Evolutionary conservation across 805 yeast species (phyloP).

Genomic region (Metschnikowia rubicola): DNA sequence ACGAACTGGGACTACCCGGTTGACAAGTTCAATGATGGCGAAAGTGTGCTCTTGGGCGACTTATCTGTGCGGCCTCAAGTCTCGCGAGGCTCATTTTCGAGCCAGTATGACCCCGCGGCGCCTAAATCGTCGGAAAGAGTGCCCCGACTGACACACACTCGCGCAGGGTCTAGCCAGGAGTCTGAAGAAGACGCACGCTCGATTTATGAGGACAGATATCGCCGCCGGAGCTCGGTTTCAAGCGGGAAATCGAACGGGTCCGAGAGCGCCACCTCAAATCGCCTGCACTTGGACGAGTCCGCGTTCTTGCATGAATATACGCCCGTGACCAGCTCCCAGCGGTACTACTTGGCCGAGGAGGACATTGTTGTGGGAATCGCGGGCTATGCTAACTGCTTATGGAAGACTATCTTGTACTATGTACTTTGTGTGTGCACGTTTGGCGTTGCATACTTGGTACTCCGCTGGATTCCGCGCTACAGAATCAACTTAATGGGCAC

Average conservation of each 20-base stretch:
- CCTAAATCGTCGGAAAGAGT: constrained; percentile 7
- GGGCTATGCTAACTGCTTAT: constrained; percentile 62
- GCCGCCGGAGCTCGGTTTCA: constrained; percentile 21
- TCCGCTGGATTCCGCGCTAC: constrained; percentile 85
- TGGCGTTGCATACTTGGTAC: constrained; percentile 69
- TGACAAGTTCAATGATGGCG: constrained; percentile 36
- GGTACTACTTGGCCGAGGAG: constrained; percentile 92
- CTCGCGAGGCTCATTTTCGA: constrained; percentile 3
- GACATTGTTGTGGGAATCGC: constrained; percentile 94
- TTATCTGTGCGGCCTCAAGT: constrained; percentile 8
- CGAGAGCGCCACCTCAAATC: constrained; percentile 6
- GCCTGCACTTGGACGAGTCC: constrained; percentile 5
- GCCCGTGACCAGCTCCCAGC: constrained; percentile 55
- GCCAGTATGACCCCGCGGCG: constrained; percentile 6
- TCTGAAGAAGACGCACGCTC: constrained; percentile 13
- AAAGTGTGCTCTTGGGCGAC: constrained; percentile 1
- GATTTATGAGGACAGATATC: constrained; percentile 23
- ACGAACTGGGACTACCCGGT: constrained; percentile 70
- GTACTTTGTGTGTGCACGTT: constrained; percentile 53
- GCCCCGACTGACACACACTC: constrained; percentile 11
- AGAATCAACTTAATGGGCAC: constrained; percentile 65
- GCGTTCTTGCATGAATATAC: constrained; percentile 12
- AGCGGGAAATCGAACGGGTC: constrained; percentile 6
- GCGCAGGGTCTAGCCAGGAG: constrained; percentile 1
- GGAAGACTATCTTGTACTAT: constrained; percentile 48